A percentile compares a stretch with the other conserved stretches of the same genome.
These are phyloP conservation scores for Tolypocladium tundrense DNA, from an alignment of 2,329 filamentous ascomycete genomes.

Conservation along the genomic window DNA sequence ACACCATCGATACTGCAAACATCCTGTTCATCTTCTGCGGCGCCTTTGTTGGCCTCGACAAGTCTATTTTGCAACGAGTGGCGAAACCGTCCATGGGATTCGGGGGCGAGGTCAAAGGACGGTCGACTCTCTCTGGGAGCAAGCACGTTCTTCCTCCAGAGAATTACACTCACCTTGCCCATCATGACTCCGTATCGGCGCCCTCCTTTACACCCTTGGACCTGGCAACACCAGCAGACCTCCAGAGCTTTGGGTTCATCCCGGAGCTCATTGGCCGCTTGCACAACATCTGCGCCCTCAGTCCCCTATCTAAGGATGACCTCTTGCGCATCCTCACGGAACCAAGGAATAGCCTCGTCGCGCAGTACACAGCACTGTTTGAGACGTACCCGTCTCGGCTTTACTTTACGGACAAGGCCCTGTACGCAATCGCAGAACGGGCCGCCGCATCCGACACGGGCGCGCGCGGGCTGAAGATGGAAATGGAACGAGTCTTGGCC, in stretches of 20 bases:
- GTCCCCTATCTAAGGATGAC: slow-evolving; percentile 55
- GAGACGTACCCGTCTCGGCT: slow-evolving; percentile 69
- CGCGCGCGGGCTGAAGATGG: slow-evolving; percentile 66
- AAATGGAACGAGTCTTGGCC: slow-evolving; percentile 67
- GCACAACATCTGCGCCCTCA: slow-evolving; percentile 79
- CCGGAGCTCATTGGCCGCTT: slow-evolving; percentile 94
- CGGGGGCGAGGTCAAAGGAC: slow-evolving; percentile 65
- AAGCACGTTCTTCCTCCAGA: slow-evolving; percentile 56
- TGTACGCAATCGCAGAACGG: slow-evolving; percentile 68
- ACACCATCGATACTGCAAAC: slow-evolving; percentile 82
- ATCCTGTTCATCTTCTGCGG: slow-evolving; percentile 97
- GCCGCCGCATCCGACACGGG: slow-evolving; percentile 59
- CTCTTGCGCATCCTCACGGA: slow-evolving; percentile 86
- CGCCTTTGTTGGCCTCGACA: slow-evolving; percentile 87
- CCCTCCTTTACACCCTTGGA: slow-evolving; percentile 51
- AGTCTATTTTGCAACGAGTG: slow-evolving; percentile 76
- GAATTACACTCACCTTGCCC: slow-evolving; percentile 44
- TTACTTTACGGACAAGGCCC: slow-evolving; percentile 69
- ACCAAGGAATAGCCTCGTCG: slow-evolving; percentile 76
- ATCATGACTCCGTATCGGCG: slow-evolving; percentile 31
- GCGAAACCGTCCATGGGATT: slow-evolving; percentile 83
- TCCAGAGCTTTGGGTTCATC: slow-evolving; percentile 83
- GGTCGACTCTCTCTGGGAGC: slow-evolving; percentile 34
- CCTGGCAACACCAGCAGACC: slow-evolving; percentile 61
- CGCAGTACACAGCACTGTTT: slow-evolving; percentile 85